These are phyloP conservation scores for Keithomyces neogunnii DNA, from an alignment of 2,329 filamentous ascomycete species.

Conservation along the genomic window DNA sequence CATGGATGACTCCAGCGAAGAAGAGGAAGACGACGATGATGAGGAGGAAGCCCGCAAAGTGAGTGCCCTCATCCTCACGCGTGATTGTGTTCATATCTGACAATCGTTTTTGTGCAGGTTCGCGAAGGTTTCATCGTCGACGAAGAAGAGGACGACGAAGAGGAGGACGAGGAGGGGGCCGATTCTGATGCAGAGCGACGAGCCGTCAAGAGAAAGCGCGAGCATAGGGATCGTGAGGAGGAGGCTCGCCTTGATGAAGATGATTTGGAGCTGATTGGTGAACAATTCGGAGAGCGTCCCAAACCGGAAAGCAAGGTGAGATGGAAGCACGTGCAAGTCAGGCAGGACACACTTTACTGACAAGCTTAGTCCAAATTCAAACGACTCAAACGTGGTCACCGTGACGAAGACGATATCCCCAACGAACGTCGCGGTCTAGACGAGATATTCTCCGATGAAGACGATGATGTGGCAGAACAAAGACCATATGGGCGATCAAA, in stretches of 20 bases:
- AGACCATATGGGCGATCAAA: constrained; percentile 40
- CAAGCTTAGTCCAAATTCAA: constrained; percentile 75
- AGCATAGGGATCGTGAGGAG: constrained; percentile 66
- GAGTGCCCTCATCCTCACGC: constrained; percentile 8
- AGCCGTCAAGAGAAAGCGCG: constrained; percentile 65
- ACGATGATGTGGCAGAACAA: constrained; percentile 61
- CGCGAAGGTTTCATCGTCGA: constrained; percentile 87
- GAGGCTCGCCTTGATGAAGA: constrained; percentile 92
- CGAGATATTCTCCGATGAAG: constrained; percentile 93
- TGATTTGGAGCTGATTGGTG: constrained; percentile 89
- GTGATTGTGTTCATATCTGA: background rate
- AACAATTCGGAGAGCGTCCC: constrained; percentile 57
- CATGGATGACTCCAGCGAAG: constrained; percentile 79
- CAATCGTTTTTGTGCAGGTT: constrained; percentile 44
- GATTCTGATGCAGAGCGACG: constrained; percentile 45
- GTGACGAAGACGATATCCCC: constrained; percentile 60
- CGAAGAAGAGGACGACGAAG: constrained; percentile 56
- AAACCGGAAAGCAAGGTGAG: constrained; percentile 62
- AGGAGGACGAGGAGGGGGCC: constrained; percentile 60
- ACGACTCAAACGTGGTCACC: constrained; percentile 85
- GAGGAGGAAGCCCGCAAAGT: constrained; percentile 75
- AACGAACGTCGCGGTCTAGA: constrained; percentile 65
- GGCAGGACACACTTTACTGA: constrained; percentile 10
- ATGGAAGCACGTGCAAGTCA: background rate
- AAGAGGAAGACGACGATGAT: constrained; percentile 88